Percentiles rank a stretch among this genome's conserved stretches.
phyloP scores from a whole-genome alignment of 2,329 filamentous ascomycete genomes.

The Neurospora sp. region DNA sequence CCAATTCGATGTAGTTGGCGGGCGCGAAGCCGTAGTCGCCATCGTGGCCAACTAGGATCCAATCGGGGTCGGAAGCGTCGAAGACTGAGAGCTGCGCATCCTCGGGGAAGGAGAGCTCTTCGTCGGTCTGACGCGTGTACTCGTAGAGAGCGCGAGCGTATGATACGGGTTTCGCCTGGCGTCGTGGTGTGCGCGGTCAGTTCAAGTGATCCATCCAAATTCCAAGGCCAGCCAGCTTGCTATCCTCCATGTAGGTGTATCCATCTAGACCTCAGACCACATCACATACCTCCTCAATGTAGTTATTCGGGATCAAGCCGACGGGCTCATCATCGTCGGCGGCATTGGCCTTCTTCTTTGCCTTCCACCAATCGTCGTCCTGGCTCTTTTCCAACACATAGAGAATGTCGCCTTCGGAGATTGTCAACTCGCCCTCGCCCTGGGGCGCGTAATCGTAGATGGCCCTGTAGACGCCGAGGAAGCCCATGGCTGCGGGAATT shows the following conservation, averaged over 20 bases:
- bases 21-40: slow-evolving; percentile 90
- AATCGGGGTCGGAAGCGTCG: slow-evolving; percentile 87
- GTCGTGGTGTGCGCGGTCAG: background rate
- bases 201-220: background rate
- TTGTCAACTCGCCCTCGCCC: slow-evolving; percentile 72
- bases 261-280: background rate
- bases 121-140: slow-evolving; percentile 92
- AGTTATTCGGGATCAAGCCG: slow-evolving; percentile 87
- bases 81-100: slow-evolving; percentile 76
- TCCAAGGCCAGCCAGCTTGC: background rate
- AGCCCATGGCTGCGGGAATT: slow-evolving; percentile 55
- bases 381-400: slow-evolving; percentile 76
- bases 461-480: slow-evolving; percentile 82
- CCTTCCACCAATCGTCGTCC: slow-evolving; percentile 87
- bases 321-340: slow-evolving; percentile 88
- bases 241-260: slow-evolving; percentile 1
- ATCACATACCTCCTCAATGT: slow-evolving; percentile 71
- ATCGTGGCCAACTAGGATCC: slow-evolving; percentile 82
- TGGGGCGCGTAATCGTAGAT: slow-evolving; percentile 89
- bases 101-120: slow-evolving; percentile 92
- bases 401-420: slow-evolving; percentile 77
- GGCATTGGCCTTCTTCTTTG: slow-evolving; percentile 75
- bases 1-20: slow-evolving; percentile 84
- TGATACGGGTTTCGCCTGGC: slow-evolving; percentile 46
- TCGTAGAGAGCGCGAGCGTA: slow-evolving; percentile 93